Conservation (phyloP, 352 stramenopile genomes). For the Globisporangium ultimum region DNA sequence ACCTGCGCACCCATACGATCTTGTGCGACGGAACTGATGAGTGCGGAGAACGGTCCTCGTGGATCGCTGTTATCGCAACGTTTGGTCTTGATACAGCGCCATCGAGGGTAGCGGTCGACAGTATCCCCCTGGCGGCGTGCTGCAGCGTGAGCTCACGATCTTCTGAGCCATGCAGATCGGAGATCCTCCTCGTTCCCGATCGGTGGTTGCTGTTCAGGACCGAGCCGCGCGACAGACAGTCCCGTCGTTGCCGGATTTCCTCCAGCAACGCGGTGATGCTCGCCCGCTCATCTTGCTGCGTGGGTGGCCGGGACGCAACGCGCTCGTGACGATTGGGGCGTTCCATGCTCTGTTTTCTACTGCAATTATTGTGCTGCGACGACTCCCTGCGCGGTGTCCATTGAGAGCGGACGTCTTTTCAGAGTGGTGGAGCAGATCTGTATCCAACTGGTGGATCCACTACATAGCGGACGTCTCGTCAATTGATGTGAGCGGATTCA, state of each 20-base stretch:
- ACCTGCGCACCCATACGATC: conserved; percentile 19
- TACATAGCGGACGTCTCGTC: no score
- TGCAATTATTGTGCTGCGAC: no score
- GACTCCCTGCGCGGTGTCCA: no score
- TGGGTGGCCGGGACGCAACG: no score
- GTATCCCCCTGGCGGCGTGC: conserved; percentile 5
- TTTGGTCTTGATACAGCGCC: not conserved
- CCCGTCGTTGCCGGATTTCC: conserved; percentile 17
- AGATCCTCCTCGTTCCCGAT: not conserved
- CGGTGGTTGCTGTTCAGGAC: not conserved
- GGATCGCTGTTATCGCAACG: not conserved
- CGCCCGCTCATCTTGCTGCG: not conserved
- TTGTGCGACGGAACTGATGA: not conserved
- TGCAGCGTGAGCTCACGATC: conserved; percentile 7
- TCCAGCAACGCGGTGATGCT: conserved; percentile 13
- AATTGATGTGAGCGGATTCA: no score
- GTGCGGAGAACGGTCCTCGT: not conserved
- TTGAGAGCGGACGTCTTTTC: no score
- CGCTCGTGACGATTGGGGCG: no score
- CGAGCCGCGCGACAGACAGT: conserved; percentile 13
- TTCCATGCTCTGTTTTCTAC: no score
- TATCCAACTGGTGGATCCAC: no score
- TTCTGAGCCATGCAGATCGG: not conserved
- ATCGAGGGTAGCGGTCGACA: not conserved
- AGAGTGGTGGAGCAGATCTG: no score